Evolutionary conservation across 345 rosid genomes (phyloP).

Genomic region (Sisymbrium altissimum): DNA sequence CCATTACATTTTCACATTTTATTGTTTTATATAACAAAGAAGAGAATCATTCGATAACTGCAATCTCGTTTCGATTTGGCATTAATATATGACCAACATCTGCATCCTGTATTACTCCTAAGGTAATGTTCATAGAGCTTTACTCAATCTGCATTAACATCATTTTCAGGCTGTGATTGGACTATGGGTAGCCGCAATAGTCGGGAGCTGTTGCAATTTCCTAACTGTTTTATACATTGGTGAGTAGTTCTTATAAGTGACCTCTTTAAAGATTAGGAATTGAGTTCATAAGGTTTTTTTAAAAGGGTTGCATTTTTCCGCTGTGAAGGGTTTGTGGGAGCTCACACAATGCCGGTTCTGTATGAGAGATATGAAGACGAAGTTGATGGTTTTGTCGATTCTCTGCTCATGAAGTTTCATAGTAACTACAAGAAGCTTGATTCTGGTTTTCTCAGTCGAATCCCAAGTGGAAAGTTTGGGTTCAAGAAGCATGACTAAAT

Average conservation of each 20-base stretch:
- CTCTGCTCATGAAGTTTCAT: constrained; percentile 53
- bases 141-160: background rate
- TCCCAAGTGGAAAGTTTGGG: constrained; percentile 67
- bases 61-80: background rate
- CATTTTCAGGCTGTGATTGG: constrained; percentile 53
- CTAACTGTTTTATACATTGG: constrained; percentile 87
- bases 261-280: background rate
- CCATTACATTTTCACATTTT: background rate
- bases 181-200: constrained; percentile 71
- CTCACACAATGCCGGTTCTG: constrained; percentile 86
- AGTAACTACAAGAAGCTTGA: constrained; percentile 62
- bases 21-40: background rate
- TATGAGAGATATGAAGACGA: constrained; percentile 81
- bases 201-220: constrained; percentile 97
- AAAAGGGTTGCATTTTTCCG: background rate
- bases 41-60: background rate
- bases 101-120: background rate
- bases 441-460: constrained; percentile 55
- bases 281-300: background rate
- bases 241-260: constrained; percentile 32
- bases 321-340: constrained; percentile 81
- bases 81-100: background rate
- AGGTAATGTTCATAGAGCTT: background rate
- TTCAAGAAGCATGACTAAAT: constrained; percentile 59
- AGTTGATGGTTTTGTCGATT: constrained; percentile 60